A percentile compares a stretch with the other conserved stretches of the same genome.
These are phyloP conservation scores for Arthrobotrys conoides DNA, from an alignment of 2,329 filamentous ascomycete species.

Conservation along the genomic window DNA sequence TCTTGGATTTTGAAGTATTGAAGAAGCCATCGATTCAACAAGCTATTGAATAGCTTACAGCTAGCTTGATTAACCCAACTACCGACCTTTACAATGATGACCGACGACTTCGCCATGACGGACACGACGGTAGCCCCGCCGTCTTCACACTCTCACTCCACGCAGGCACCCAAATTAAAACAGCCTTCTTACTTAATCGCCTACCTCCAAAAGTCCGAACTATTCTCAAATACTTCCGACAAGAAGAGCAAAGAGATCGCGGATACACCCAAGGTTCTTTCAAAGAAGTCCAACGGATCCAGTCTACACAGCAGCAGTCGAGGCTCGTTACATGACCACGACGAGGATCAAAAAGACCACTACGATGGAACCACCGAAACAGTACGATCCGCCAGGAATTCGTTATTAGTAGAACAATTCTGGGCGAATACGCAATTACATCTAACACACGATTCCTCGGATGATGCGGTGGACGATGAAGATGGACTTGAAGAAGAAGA, in stretches of 20 bases:
- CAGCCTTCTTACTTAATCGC: conserved; percentile 49
- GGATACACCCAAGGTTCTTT: background rate
- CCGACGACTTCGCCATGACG: conserved; percentile 16
- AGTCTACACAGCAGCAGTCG: conserved; percentile 23
- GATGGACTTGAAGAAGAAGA: conserved; percentile 56
- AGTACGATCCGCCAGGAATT: conserved; percentile 2
- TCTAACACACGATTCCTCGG: background rate
- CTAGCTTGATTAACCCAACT: background rate
- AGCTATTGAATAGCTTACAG: background rate
- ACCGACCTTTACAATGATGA: background rate
- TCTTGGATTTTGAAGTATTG: too few relatives aligned
- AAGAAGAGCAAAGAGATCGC: background rate
- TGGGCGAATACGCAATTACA: background rate
- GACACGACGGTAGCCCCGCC: conserved; percentile 2
- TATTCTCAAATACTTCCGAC: background rate
- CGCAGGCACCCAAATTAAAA: conserved; percentile 9
- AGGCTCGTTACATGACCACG: conserved; percentile 27
- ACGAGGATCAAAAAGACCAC: conserved; percentile 9
- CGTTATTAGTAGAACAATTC: background rate
- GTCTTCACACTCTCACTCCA: background rate
- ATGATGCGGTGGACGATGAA: conserved; percentile 32
- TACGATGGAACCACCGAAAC: conserved; percentile 3
- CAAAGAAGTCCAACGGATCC: conserved; percentile 15
- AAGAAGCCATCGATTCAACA: too few relatives aligned
- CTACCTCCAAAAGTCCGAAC: conserved; percentile 51